Evolutionary conservation across 176 grass and related monocot genomes (phyloP).

Genomic region (Phyllostachys edulis): DNA sequence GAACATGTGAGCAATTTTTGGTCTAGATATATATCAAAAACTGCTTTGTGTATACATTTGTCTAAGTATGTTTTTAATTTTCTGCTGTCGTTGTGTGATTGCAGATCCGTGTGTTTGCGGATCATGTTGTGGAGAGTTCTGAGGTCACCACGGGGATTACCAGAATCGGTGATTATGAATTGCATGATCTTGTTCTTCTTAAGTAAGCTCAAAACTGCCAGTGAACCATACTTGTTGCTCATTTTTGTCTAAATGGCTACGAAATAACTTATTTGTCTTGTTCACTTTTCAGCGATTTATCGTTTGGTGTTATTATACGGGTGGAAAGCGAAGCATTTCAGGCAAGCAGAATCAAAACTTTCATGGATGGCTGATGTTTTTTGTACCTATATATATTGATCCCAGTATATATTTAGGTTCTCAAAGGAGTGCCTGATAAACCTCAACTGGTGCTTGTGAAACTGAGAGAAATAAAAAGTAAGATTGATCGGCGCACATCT

Average conservation of each 20-base stretch:
- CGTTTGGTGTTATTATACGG: constrained; percentile 81
- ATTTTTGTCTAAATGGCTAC: constrained; percentile 25
- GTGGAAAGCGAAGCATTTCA: constrained; percentile 91
- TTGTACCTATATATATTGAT: constrained; percentile 27
- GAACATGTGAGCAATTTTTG: constrained; percentile 63
- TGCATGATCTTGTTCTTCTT: constrained; percentile 80
- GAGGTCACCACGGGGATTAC: constrained; percentile 77
- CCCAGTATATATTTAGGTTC: constrained; percentile 52
- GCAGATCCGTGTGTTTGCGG: constrained; percentile 73
- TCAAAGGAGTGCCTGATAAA: constrained; percentile 74
- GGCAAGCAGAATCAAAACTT: constrained; percentile 41
- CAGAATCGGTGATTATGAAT: constrained; percentile 74
- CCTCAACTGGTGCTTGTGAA: constrained; percentile 72
- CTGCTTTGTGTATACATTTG: background rate
- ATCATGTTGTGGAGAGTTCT: constrained; percentile 85
- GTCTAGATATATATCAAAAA: background rate
- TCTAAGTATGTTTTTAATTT: constrained; percentile 6
- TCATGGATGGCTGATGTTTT: background rate
- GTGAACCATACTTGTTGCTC: background rate
- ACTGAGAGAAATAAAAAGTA: constrained; percentile 74
- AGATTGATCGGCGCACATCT: constrained; percentile 51
- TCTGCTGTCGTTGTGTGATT: constrained; percentile 5
- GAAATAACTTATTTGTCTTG: constrained; percentile 12
- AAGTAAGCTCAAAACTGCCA: constrained; percentile 54
- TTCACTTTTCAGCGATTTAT: constrained; percentile 62